Conservation (phyloP, 257 asterid species). For the Nicotiana tomentosiformis region DNA sequence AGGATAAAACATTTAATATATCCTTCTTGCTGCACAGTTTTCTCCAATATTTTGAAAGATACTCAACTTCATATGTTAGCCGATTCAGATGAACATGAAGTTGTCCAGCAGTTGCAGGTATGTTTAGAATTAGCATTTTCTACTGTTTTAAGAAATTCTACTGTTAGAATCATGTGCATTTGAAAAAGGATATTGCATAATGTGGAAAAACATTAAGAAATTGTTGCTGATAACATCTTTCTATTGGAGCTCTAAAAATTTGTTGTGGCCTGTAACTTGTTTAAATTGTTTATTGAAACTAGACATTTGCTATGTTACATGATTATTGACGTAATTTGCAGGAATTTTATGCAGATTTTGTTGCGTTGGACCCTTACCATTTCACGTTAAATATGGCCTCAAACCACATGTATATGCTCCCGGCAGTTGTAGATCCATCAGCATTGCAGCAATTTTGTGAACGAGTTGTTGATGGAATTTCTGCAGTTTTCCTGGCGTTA, state of each 20-base stretch:
- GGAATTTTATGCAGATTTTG: constrained; percentile 96
- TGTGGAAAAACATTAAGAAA: neutral
- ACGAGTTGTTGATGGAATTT: constrained; percentile 83
- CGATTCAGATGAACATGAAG: constrained; percentile 90
- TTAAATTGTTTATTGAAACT: constrained; percentile 9
- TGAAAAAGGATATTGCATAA: neutral
- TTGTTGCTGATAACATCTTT: neutral
- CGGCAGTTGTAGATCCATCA: constrained; percentile 93
- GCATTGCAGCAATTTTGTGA: constrained; percentile 71
- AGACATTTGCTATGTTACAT: constrained; percentile 1
- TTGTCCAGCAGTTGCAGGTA: constrained; percentile 98
- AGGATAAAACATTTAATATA: neutral
- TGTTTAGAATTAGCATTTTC: neutral
- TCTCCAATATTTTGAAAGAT: constrained; percentile 91
- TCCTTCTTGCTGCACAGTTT: constrained; percentile 47
- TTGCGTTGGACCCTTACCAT: constrained; percentile 78
- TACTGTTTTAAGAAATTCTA: neutral
- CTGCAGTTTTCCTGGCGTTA: constrained; percentile 77
- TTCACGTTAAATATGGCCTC: constrained; percentile 67
- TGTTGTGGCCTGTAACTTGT: constrained; percentile 1
- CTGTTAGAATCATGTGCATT: neutral
- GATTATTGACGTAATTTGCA: constrained; percentile 36
- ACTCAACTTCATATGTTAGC: constrained; percentile 95
- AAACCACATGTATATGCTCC: constrained; percentile 84
- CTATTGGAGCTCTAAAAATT: neutral